Conservation (phyloP, 768 basidiomycete genomes). For the Cystobasidium onofrii region DNA sequence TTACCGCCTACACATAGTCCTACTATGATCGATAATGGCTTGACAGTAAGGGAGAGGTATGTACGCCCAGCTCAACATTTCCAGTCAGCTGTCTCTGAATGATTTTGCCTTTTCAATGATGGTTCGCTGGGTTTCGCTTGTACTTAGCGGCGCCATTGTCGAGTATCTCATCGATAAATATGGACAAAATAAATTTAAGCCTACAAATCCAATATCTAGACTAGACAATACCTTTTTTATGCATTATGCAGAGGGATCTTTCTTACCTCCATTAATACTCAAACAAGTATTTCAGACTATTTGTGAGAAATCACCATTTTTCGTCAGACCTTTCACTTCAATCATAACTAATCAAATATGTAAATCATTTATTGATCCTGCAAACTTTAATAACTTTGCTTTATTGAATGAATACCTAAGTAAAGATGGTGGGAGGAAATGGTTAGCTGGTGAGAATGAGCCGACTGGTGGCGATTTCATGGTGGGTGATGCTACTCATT, state of each 20-base stretch:
- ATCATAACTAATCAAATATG: slow-evolving; percentile 22
- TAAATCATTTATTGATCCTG: slow-evolving; percentile 22
- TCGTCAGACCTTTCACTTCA: slow-evolving; percentile 23
- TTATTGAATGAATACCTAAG: background rate
- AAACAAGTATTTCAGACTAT: slow-evolving; percentile 25
- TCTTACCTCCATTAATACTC: slow-evolving; percentile 20
- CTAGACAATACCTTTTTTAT: slow-evolving; percentile 23
- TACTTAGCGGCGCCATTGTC: slow-evolving; percentile 18
- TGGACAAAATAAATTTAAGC: slow-evolving; percentile 1
- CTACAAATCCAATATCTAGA: background rate
- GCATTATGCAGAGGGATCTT: slow-evolving; percentile 29
- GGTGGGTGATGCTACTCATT: no score
- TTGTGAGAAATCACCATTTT: slow-evolving; percentile 17
- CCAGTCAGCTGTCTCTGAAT: no score
- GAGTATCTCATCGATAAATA: slow-evolving; percentile 20
- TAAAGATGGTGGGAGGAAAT: slow-evolving; percentile 21
- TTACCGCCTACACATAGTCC: slow-evolving; percentile 17
- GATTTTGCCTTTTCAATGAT: no score
- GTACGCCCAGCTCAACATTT: no score
- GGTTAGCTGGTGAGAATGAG: slow-evolving; percentile 18
- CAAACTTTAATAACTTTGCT: slow-evolving; percentile 6
- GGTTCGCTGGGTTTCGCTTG: no score
- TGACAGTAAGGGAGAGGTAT: slow-evolving; percentile 22
- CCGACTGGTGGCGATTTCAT: slow-evolving; percentile 30
- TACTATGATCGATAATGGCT: background rate